phyloP scores from a whole-genome alignment of 306 rosid species.

The Dryas drummondii region DNA sequence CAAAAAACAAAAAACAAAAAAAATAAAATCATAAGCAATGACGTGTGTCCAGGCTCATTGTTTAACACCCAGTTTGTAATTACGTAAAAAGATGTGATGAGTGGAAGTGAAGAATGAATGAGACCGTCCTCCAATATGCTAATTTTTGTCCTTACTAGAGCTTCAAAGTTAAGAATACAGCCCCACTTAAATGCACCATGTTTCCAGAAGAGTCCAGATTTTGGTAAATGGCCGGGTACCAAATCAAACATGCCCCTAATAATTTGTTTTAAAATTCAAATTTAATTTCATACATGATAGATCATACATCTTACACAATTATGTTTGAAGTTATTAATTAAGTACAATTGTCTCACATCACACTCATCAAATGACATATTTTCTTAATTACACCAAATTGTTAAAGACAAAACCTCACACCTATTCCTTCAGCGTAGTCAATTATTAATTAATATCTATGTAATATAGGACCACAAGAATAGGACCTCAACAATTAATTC shows the following conservation, averaged over 20 bases:
- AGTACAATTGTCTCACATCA: no score
- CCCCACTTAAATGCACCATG: not conserved
- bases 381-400: no score
- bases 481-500: not conserved
- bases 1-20: no score
- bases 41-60: slow-evolving; percentile 5
- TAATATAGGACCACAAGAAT: no score
- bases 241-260: not conserved
- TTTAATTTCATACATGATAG: no score
- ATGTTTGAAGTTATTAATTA: no score
- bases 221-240: not conserved
- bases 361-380: no score
- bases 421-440: no score
- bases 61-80: not conserved
- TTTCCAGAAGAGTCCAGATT: slow-evolving; percentile 12
- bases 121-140: slow-evolving; percentile 9
- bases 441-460: no score
- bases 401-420: no score
- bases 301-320: no score
- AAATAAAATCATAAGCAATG: not conserved
- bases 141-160: not conserved
- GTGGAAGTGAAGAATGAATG: not conserved
- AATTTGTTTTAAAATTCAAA: no score
- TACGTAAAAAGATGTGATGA: not conserved
- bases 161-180: not conserved